Conservation (phyloP, 1,284 basidiomycete species). For the Papiliotrema flavescens region DNA sequence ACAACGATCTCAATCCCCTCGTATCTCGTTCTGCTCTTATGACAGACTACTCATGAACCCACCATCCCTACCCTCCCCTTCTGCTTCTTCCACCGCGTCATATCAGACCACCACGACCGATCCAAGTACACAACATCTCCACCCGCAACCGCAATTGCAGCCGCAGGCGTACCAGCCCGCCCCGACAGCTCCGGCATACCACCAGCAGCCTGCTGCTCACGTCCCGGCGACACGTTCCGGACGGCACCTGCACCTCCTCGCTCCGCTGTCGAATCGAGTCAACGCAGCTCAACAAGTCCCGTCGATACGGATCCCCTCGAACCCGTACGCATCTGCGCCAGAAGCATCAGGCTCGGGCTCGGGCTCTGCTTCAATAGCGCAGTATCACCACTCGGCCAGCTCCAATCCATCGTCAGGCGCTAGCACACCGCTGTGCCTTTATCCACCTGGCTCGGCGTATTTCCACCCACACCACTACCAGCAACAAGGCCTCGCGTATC, state of each 20-base stretch:
- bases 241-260: slow-evolving; percentile 3
- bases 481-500: no score
- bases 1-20: not conserved
- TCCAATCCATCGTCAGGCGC: no score
- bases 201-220: not conserved
- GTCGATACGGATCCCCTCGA: not conserved
- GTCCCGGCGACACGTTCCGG: not conserved
- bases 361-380: no score
- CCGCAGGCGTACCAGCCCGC: not conserved
- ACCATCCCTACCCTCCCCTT: slow-evolving; percentile 20
- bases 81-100: slow-evolving; percentile 6
- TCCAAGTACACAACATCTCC: not conserved
- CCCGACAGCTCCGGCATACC: not conserved
- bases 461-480: no score
- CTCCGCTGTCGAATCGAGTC: slow-evolving; percentile 2
- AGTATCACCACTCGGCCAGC: not conserved
- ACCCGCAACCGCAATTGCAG: not conserved
- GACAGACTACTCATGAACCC: slow-evolving; percentile 4
- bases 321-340: slow-evolving; percentile 1
- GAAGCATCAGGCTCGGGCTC: not conserved
- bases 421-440: no score
- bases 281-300: not conserved
- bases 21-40: not conserved
- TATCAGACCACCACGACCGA: not conserved
- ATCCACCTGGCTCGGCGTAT: no score